Evolutionary conservation across 2,329 filamentous ascomycete species (phyloP).

Genomic region (Nigrograna mackinnonii): DNA sequence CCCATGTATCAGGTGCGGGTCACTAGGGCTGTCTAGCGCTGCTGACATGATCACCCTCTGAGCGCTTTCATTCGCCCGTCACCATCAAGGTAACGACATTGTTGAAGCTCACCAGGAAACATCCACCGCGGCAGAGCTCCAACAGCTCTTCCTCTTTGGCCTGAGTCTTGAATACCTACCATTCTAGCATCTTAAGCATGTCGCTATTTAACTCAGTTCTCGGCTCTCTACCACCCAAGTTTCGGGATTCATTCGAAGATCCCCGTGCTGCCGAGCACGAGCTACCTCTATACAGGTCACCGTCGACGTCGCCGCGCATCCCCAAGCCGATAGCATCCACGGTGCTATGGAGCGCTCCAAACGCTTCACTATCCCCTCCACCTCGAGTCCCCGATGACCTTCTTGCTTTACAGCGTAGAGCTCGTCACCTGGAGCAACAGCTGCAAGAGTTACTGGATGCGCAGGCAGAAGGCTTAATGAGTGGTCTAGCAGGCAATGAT

Average conservation of each 20-base stretch:
- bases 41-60: too few species aligned
- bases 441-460: constrained; percentile 64
- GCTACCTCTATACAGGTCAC: constrained; percentile 34
- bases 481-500: constrained; percentile 46
- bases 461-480: constrained; percentile 61
- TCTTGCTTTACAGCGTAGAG: constrained; percentile 55
- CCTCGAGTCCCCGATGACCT: constrained; percentile 44
- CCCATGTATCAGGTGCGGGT: too few species aligned
- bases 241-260: constrained; percentile 39
- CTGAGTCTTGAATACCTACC: too few species aligned
- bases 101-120: constrained; percentile 21
- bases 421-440: constrained; percentile 58
- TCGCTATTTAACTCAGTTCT: constrained; percentile 39
- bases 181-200: constrained; percentile 25
- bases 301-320: constrained; percentile 31
- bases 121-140: constrained; percentile 5
- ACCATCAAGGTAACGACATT: constrained; percentile 6
- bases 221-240: constrained; percentile 37
- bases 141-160: neutral
- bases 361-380: constrained; percentile 23
- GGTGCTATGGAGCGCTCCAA: constrained; percentile 33
- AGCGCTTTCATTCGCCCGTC: constrained; percentile 34
- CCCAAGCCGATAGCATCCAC: constrained; percentile 37
- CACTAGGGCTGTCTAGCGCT: too few species aligned
- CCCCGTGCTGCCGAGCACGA: constrained; percentile 37